phyloP scores from a whole-genome alignment of 495 filamentous ascomycete species.

The Penicillium paradoxum region DNA sequence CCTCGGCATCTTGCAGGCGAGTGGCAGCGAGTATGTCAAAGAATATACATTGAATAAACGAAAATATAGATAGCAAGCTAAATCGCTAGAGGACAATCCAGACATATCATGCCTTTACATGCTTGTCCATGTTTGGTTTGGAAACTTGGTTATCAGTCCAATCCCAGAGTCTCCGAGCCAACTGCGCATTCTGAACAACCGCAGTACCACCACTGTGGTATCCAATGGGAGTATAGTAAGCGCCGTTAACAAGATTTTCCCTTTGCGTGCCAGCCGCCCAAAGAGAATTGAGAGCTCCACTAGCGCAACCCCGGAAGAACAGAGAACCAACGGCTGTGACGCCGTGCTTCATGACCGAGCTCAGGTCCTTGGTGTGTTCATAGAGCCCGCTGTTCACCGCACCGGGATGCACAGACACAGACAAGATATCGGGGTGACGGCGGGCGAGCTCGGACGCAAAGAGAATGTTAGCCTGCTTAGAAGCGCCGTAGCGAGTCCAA shows the following conservation, averaged over 20 bases:
- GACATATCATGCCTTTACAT: neutral
- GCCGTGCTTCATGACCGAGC: constrained; percentile 22
- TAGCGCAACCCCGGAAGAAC: constrained; percentile 32
- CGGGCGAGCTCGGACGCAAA: constrained; percentile 55
- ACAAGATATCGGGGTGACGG: constrained; percentile 51
- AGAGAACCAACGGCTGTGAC: constrained; percentile 15
- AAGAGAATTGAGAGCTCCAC: constrained; percentile 54
- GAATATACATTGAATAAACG: neutral
- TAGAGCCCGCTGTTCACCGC: constrained; percentile 54
- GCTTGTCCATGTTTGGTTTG: neutral
- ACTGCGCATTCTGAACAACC: constrained; percentile 39
- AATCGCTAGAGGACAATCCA: neutral
- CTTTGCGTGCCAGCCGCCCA: constrained; percentile 46
- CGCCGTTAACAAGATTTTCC: constrained; percentile 42
- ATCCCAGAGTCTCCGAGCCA: constrained; percentile 54
- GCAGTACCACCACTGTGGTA: constrained; percentile 29
- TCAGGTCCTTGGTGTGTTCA: constrained; percentile 21
- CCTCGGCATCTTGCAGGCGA: neutral
- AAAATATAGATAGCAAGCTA: neutral
- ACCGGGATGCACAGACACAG: constrained; percentile 63
- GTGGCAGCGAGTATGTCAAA: neutral
- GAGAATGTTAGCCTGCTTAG: constrained; percentile 69
- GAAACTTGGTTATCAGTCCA: constrained; percentile 56
- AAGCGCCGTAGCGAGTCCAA: constrained; percentile 55
- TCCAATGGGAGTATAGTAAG: constrained; percentile 56